A percentile compares a stretch with the other conserved stretches of the same genome.
These are phyloP conservation scores for Pouteria glomerata DNA, from an alignment of 148 eudicot genomes.

Conservation along the genomic window DNA sequence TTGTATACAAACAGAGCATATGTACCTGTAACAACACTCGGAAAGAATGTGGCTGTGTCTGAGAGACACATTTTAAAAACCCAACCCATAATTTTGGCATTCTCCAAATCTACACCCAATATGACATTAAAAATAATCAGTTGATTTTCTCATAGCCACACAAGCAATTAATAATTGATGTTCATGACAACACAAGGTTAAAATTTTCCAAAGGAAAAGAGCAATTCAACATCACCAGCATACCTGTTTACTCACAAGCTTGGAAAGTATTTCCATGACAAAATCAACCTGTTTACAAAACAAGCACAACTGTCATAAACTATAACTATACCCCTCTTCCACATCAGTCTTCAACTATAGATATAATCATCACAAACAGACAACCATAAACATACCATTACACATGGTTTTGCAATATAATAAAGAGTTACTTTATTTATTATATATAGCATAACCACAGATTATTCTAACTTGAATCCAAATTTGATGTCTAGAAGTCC, in stretches of 20 bases:
- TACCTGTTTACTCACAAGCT: constrained; percentile 88
- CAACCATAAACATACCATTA: not conserved
- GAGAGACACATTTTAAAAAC: constrained; percentile 87
- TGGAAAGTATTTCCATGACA: constrained; percentile 88
- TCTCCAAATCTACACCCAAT: constrained; percentile 67
- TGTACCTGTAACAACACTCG: constrained; percentile 72
- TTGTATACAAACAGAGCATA: not conserved
- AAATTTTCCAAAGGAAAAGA: constrained; percentile 1
- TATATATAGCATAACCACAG: not conserved
- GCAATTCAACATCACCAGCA: not conserved
- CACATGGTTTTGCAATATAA: no score
- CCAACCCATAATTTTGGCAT: constrained; percentile 96
- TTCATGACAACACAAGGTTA: not conserved
- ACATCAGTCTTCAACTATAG: not conserved
- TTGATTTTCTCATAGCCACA: not conserved
- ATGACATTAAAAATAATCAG: constrained; percentile 13
- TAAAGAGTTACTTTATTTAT: not conserved
- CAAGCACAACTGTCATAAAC: constrained; percentile 3
- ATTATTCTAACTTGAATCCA: no score
- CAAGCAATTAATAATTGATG: constrained; percentile 3
- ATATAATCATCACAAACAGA: not conserved
- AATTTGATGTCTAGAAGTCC: no score
- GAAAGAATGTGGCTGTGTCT: constrained; percentile 94
- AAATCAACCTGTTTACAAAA: constrained; percentile 66
- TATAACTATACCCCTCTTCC: not conserved